Percentiles rank a stretch among this genome's conserved stretches.
These are phyloP conservation scores for Taiozyma sp. DNA, from an alignment of 1,139 yeast genomes.

Conservation along the genomic window DNA sequence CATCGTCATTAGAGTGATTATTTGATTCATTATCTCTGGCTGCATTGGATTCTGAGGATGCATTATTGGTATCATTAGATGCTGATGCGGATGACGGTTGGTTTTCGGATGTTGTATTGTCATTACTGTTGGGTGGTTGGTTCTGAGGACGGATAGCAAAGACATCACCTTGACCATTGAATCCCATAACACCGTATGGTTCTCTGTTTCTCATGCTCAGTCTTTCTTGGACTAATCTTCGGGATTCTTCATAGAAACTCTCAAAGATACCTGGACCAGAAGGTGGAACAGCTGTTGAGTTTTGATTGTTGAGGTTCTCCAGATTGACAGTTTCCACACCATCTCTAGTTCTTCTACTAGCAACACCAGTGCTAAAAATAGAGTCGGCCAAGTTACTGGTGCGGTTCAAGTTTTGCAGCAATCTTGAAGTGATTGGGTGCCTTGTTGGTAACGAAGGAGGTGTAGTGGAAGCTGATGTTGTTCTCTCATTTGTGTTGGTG, in stretches of 20 bases:
- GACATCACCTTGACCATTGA: background rate
- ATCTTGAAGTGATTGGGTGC: constrained; percentile 6
- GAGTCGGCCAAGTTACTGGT: constrained; percentile 27
- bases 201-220: constrained; percentile 1
- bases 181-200: background rate
- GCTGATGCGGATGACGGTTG: background rate
- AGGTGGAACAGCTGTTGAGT: background rate
- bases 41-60: background rate
- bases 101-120: background rate
- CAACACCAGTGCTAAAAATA: constrained; percentile 36
- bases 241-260: constrained; percentile 12
- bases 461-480: background rate
- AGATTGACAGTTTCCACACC: constrained; percentile 39
- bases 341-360: constrained; percentile 42
- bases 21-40: background rate
- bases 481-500: background rate
- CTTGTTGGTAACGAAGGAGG: constrained; percentile 5
- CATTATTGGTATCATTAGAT: background rate
- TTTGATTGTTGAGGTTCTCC: constrained; percentile 1
- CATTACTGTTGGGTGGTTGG: background rate
- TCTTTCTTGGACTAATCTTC: constrained; percentile 15
- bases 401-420: constrained; percentile 6
- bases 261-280: constrained; percentile 3
- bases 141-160: background rate
- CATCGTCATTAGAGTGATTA: background rate